These are phyloP conservation scores for Capsella rubella DNA, from an alignment of 441 rosid species.

Conservation along the genomic window DNA sequence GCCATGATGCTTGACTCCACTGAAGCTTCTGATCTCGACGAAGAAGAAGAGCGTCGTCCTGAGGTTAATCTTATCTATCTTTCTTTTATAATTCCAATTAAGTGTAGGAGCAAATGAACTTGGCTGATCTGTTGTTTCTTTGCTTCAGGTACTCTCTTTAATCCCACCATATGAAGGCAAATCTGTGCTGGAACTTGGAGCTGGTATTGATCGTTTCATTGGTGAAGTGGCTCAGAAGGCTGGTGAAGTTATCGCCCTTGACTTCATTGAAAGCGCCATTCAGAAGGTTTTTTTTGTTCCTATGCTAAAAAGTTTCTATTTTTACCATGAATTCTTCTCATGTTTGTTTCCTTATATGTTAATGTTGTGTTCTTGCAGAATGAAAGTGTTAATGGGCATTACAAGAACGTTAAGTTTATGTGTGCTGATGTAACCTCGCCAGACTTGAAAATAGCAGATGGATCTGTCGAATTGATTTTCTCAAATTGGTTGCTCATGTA, in stretches of 20 bases:
- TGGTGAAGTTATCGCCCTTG: slow-evolving; percentile 73
- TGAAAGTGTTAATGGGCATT: slow-evolving; percentile 76
- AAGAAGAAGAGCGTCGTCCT: slow-evolving; percentile 79
- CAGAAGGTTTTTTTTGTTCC: slow-evolving; percentile 69
- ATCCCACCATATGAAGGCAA: slow-evolving; percentile 87
- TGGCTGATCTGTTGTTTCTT: slow-evolving; percentile 21
- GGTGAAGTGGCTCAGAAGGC: slow-evolving; percentile 89
- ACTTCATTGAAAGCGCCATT: slow-evolving; percentile 80
- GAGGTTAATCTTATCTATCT: slow-evolving; percentile 52
- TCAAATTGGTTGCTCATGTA: slow-evolving; percentile 97
- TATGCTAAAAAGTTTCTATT: neutral
- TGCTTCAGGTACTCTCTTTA: slow-evolving; percentile 70
- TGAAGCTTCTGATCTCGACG: slow-evolving; percentile 88
- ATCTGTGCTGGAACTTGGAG: slow-evolving; percentile 86
- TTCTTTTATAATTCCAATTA: neutral
- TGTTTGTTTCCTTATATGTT: slow-evolving; percentile 27
- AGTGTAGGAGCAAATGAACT: neutral
- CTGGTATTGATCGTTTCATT: slow-evolving; percentile 94
- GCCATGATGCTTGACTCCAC: slow-evolving; percentile 96
- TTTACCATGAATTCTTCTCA: neutral
- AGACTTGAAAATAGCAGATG: slow-evolving; percentile 65
- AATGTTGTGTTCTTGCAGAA: slow-evolving; percentile 56
- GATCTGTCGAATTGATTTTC: slow-evolving; percentile 79
- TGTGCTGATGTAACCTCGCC: slow-evolving; percentile 93
- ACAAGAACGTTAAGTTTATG: slow-evolving; percentile 83